Conservation (phyloP, 306 rosid genomes). For the Malus sieversii region DNA sequence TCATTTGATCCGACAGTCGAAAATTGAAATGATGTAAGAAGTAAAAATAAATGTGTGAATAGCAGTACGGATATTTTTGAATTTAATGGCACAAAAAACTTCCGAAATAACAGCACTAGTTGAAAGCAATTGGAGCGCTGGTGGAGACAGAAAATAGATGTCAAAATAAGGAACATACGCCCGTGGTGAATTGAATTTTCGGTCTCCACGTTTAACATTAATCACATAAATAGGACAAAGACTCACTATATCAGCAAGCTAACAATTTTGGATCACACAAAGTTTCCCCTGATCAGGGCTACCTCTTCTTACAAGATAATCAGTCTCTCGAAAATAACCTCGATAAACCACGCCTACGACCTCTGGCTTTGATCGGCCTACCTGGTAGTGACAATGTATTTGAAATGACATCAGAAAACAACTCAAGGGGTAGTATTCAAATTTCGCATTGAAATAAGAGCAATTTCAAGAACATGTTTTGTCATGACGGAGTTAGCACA, state of each 20-base stretch:
- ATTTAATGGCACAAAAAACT: too few species aligned
- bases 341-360: conserved; percentile 15
- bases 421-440: neutral
- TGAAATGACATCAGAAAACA: neutral
- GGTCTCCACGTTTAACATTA: neutral
- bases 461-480: neutral
- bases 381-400: conserved; percentile 6
- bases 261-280: neutral
- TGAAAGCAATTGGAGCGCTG: neutral
- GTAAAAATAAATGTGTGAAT: too few species aligned
- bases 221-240: neutral
- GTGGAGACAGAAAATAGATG: neutral
- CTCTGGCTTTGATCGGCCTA: conserved; percentile 2
- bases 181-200: neutral
- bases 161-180: neutral
- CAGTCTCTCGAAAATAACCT: conserved; percentile 18
- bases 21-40: too few species aligned
- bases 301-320: neutral
- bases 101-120: neutral
- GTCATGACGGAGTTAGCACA: neutral
- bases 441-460: neutral
- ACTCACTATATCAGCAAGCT: neutral
- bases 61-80: too few species aligned
- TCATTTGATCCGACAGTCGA: accelerated
- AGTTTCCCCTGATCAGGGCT: neutral